phyloP scores from a whole-genome alignment of 257 asterid species.

The Thymus quinquecostatus region DNA sequence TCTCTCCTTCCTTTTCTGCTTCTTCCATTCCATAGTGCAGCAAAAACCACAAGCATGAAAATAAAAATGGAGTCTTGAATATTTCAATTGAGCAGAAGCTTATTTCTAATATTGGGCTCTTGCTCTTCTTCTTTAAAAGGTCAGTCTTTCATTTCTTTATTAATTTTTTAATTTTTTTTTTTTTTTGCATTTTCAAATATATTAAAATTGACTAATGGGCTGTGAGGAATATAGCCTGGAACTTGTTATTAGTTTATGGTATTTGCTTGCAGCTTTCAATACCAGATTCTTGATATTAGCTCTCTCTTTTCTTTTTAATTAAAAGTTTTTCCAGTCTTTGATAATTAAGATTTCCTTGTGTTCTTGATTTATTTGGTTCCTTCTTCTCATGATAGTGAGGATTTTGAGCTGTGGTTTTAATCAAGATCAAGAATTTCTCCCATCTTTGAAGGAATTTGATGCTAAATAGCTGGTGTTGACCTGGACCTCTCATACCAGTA shows the following conservation, averaged over 20 bases:
- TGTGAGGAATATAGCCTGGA: conserved; percentile 19
- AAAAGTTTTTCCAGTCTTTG: background rate
- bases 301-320: background rate
- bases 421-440: conserved; percentile 19
- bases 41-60: conserved; percentile 31
- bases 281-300: conserved; percentile 30
- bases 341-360: conserved; percentile 20
- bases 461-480: background rate
- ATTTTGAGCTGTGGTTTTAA: conserved; percentile 19
- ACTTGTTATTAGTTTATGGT: conserved; percentile 15
- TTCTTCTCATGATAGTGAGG: conserved; percentile 6
- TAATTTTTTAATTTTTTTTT: background rate
- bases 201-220: background rate
- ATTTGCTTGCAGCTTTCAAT: conserved; percentile 25
- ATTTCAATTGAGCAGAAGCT: conserved; percentile 31
- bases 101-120: conserved; percentile 32
- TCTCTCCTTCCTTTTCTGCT: conserved; percentile 35
- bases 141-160: conserved; percentile 25
- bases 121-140: conserved; percentile 38
- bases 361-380: conserved; percentile 18
- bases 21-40: conserved; percentile 30
- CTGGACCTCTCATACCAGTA: background rate
- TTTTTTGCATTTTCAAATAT: conserved; percentile 30
- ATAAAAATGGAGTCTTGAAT: conserved; percentile 34
- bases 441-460: conserved; percentile 12